Evolutionary conservation across 345 rosid genomes (phyloP).

Genomic region (Psidium guajava): DNA sequence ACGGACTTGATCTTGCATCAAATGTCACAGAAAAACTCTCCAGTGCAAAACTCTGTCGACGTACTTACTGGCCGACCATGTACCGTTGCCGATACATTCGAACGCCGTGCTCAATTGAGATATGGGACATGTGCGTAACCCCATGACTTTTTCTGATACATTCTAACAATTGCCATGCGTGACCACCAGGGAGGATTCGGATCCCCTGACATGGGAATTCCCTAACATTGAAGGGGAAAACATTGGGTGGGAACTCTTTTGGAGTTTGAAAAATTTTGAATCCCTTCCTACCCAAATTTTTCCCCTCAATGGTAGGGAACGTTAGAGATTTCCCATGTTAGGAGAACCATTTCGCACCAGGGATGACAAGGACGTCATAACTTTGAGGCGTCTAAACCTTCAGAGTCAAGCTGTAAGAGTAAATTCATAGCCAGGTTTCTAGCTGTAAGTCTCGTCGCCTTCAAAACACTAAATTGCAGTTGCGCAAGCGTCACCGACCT

Average conservation of each 20-base stretch:
- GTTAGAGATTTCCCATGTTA: no score
- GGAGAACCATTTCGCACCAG: no score
- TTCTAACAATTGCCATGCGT: constrained; percentile 49
- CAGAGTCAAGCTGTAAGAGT: constrained; percentile 47
- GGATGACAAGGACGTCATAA: constrained; percentile 87
- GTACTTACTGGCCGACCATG: no score
- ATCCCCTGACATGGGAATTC: no score
- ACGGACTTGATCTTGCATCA: background rate
- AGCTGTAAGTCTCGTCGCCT: constrained; percentile 95
- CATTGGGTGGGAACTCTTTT: no score
- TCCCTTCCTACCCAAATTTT: no score
- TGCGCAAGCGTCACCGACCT: constrained; percentile 58
- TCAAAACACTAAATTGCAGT: constrained; percentile 90
- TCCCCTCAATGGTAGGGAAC: no score
- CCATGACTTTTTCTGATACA: background rate
- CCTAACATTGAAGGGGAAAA: no score
- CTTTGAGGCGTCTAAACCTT: constrained; percentile 38
- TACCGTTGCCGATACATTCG: background rate
- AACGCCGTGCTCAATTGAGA: no score
- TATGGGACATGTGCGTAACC: background rate
- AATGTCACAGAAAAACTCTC: background rate
- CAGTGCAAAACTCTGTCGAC: background rate
- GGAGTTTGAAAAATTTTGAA: no score
- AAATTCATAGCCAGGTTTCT: constrained; percentile 75
- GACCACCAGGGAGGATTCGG: no score